These are phyloP conservation scores for Mortierella sp. DNA, from an alignment of 371 early-diverging fungal species.

Conservation along the genomic window DNA sequence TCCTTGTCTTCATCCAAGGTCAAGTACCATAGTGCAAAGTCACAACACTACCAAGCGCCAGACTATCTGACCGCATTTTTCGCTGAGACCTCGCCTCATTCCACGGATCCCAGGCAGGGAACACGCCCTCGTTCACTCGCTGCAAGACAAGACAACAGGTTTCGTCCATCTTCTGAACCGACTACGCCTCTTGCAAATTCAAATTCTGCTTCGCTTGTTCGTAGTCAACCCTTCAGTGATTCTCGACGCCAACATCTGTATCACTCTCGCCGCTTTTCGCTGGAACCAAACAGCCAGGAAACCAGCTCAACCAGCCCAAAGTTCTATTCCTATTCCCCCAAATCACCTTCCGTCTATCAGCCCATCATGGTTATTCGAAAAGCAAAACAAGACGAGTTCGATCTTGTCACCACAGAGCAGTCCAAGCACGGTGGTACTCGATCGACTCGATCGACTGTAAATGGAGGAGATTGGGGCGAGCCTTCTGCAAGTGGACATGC, in stretches of 20 bases:
- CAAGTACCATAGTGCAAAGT: background rate
- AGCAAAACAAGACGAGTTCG: constrained; percentile 33
- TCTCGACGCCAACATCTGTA: constrained; percentile 9
- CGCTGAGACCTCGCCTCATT: constrained; percentile 16
- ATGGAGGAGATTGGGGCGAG: constrained; percentile 47
- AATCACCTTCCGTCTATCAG: constrained; percentile 26
- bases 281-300: constrained; percentile 6
- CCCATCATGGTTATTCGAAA: constrained; percentile 45
- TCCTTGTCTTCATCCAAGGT: constrained; percentile 18
- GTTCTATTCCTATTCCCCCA: constrained; percentile 24
- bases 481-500: constrained; percentile 8
- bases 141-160: constrained; percentile 26
- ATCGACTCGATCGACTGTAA: constrained; percentile 42
- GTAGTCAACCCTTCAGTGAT: background rate
- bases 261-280: constrained; percentile 10
- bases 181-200: background rate
- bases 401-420: constrained; percentile 45
- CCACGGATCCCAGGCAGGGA: background rate
- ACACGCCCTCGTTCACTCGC: background rate
- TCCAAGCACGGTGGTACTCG: constrained; percentile 30
- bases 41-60: constrained; percentile 23
- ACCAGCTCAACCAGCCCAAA: constrained; percentile 4
- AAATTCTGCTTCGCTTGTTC: background rate
- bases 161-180: constrained; percentile 18
- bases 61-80: constrained; percentile 51